phyloP scores from a whole-genome alignment of 2,329 filamentous ascomycete genomes.

The Dichotomopilus funicola region DNA sequence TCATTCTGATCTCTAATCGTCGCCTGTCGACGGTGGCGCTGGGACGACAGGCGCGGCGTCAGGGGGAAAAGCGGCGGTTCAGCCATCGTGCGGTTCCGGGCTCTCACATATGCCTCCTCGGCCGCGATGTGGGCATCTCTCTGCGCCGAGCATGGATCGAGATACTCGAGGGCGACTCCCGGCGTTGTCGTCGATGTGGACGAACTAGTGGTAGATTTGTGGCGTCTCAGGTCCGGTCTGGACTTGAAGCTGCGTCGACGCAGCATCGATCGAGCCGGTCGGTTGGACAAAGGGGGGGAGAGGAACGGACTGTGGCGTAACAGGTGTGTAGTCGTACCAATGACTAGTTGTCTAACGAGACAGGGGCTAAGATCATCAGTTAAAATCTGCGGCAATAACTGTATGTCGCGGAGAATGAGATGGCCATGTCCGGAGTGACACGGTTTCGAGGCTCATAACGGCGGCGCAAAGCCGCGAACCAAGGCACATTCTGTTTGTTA shows the following conservation, averaged over 20 bases:
- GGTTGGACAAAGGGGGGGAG: background rate
- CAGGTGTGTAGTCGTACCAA: background rate
- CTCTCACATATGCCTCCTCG: slow-evolving; percentile 50
- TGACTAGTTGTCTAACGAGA: background rate
- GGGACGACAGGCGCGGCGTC: slow-evolving; percentile 18
- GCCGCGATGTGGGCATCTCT: slow-evolving; percentile 59
- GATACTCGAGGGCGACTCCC: slow-evolving; percentile 41
- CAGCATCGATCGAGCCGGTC: slow-evolving; percentile 34
- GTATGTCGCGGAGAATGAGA: too few species aligned
- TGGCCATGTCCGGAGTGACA: too few species aligned
- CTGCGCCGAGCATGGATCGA: slow-evolving; percentile 43
- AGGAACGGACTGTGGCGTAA: too few species aligned
- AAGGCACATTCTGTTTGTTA: too few species aligned
- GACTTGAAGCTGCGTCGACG: slow-evolving; percentile 43
- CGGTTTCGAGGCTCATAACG: too few species aligned
- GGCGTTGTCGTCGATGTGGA: slow-evolving; percentile 33
- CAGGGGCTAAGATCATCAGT: background rate
- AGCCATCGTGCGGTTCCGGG: slow-evolving; percentile 36
- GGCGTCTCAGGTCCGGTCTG: slow-evolving; percentile 40
- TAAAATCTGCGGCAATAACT: too few species aligned
- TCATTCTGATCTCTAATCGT: slow-evolving; percentile 20
- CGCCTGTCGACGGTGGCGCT: slow-evolving; percentile 8
- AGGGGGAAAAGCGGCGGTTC: slow-evolving; percentile 32
- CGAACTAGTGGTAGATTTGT: slow-evolving; percentile 42
- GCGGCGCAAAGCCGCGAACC: too few species aligned